Base-by-base conservation (phyloP, 106 monocot species). In the Chionographis japonica region DNA sequence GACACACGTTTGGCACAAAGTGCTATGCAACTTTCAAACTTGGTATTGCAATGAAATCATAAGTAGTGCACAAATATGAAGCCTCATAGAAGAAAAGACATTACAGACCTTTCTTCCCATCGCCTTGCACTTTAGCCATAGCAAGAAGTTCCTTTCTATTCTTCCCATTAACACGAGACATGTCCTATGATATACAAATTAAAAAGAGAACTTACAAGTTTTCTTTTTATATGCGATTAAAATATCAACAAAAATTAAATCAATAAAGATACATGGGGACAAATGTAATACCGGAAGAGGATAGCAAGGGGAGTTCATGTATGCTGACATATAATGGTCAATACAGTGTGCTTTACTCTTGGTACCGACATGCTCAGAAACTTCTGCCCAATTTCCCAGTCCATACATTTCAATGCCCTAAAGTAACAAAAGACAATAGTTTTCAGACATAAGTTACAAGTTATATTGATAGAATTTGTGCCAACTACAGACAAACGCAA, bases 301-400 rank as follows among this genome's bases (percentile, higher is more conserved):
- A 79, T 86, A 97, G 62, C 83, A 92, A 68, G 89, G 92, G 57
- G 97, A 97, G 65, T 89, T 92, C 81, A 92, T 61, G 72, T 97
- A 97, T 66, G 78, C 72, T 42, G 76, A 79, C 7, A 62, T 89
- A 75, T 92, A 97, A 77, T 97, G 97, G 42, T 93, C 92, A 63
- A 97, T 90, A 58, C 92, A 97, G 59, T 92, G 97, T 38, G 77
- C 72, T 73, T 83, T 90, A 54, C 68, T 76, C 86, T 97, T 97
- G 17, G 97, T 97, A 61, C 97, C 97, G 75, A 97, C 92, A 89
- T 97, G 97, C 83, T 97, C 97, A 63, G 92, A 92, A 50, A 97
- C 89, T 85, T 97, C 97, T 18, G 81, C 67, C 97, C 97, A 97
- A 56, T 97, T 97, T 37, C 92, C 97, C 37, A 97, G 71, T 40